Evolutionary conservation across 257 asterid species (phyloP), one percentile per base, ranked within the genome.

Genomic region (Solanum corneliomulleri): DNA sequence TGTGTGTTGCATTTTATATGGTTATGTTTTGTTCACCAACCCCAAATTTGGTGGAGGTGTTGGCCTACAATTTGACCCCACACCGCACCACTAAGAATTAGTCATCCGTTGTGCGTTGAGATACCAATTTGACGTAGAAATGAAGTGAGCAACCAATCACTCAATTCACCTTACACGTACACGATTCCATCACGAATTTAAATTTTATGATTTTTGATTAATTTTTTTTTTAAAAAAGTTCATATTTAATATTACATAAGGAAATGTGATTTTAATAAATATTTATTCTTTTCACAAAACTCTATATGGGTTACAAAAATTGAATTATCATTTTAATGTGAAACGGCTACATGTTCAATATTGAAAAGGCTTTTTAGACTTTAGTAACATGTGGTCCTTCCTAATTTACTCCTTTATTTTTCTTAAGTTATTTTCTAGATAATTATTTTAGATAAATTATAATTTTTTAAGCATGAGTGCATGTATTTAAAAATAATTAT

Each of bases 21-120:
- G 84, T 27, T 35, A 45, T 78, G 15, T 25, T 78, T 45, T n/a
- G 84, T 78, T 78, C 66, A 78, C 84, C 84, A 78, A 33, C 35
- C 41, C 66, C 11, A 45, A 77, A 0, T 78, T 78, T 45, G 84
- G 84, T 78, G 84, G 64, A 11, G 25, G 9, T 78, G 7, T 5
- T 75, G 83, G 62, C 83, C 83, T 25, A 44, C 39, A 44, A 25
- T 25, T 78, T 78, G 84, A 45, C 84, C 41, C 84, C 16, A 15
- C 35, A 76, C 0, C 62, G 60, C 60, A n/a, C 39, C 49, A 16
- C 64, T 8, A 45, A 78, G 16, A 78, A 18, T n/a, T 27, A 25
- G 12, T 23, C 45, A n/a, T 37, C 81, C 16, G n/a, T 27, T 45
- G 18, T 27, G 41, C 45, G 14, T 78, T 25, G 9, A 44, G 62